A percentile compares a stretch with the other conserved stretches of the same genome.
Conservation (phyloP, 2,329 filamentous ascomycete genomes). For the Pyrenochaeta sp. region DNA sequence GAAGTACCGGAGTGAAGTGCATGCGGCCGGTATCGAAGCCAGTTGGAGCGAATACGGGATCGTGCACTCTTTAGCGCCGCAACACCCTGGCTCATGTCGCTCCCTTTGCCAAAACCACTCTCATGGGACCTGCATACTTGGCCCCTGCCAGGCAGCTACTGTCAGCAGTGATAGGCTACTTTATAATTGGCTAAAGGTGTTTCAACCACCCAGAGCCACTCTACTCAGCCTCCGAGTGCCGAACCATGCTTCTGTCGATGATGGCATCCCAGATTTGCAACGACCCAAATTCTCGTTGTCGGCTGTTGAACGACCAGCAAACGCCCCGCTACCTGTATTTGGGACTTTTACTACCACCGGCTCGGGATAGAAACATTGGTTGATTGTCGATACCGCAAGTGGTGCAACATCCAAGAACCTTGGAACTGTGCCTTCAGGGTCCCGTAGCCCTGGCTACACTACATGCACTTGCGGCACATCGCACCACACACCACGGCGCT, state of each 20-base stretch:
- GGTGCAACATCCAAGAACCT: neutral
- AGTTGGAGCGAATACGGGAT: conserved; percentile 15
- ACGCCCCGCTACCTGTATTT: conserved; percentile 1
- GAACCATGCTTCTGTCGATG: conserved; percentile 6
- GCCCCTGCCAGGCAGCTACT: conserved; percentile 2
- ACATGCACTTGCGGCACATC: conserved; percentile 10
- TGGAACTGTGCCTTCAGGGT: conserved; percentile 6
- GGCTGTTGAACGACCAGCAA: neutral
- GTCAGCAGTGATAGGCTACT: conserved; percentile 11
- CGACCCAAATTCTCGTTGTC: neutral
- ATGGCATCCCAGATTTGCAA: conserved; percentile 3
- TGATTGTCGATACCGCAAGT: neutral
- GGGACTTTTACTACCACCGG: conserved; percentile 4
- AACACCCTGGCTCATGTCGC: conserved; percentile 16
- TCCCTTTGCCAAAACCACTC: conserved; percentile 18
- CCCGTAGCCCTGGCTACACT: conserved; percentile 11
- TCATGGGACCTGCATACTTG: conserved; percentile 15
- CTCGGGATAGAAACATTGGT: neutral
- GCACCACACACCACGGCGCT: conserved; percentile 16
- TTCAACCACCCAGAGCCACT: conserved; percentile 6
- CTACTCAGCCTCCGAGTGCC: conserved; percentile 12
- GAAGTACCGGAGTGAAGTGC: conserved; percentile 10
- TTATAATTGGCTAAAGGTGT: neutral
- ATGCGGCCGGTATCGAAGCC: conserved; percentile 23
- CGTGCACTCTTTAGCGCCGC: conserved; percentile 16